Base-by-base conservation (phyloP, 2,329 filamentous ascomycete genomes). In the Dothideomycetes sp. region DNA sequence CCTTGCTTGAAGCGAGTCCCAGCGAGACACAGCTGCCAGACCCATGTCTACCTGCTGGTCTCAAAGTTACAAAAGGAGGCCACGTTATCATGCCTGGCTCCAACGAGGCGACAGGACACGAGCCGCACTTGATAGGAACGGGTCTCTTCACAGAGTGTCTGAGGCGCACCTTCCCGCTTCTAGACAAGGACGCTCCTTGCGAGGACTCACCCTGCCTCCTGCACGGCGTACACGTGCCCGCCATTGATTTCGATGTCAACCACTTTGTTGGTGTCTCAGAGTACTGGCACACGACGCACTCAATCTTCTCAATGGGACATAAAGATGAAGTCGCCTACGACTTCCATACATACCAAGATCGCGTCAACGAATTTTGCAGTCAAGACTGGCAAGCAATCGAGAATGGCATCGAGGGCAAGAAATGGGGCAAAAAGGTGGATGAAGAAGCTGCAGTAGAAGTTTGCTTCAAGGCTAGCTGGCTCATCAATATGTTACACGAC, bases 251-350 rank as follows among this genome's bases (percentile, higher is more conserved):
- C 54, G 81, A 91, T 46, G 80, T 96, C 27, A 98, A 98, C 52
- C 93, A 95, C 58, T 98, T 98, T 53, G 81, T 98, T 19, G 91
- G 91, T 9, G 89, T 98, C 3, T 96, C 89, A 1, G 91, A 98
- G 57, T 98, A 94, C 62, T 98, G 91, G 89, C 91, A 98, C 59
- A 94, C 89, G 0, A 98, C 91, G 0, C 91, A 98, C 52, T 87
- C 91, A 40, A 81, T 96, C 2, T 96, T 98, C 49, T 75, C 81
- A 44, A 75, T 77, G 67, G 78, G 77, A 3, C 78, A 84, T 47
- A 81, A 84, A 49, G 73, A 79, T 49, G 81, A 84, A 49, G 22
- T 27, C 22, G 77, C 84, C 0, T 98, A 96, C 58, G 87, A 96
- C 53, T 84, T 94, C 49, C 75, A 80, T 45, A 87, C 83, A 0